Conservation (phyloP, 2,329 filamentous ascomycete species). For the Tolypocladium nubicola region DNA sequence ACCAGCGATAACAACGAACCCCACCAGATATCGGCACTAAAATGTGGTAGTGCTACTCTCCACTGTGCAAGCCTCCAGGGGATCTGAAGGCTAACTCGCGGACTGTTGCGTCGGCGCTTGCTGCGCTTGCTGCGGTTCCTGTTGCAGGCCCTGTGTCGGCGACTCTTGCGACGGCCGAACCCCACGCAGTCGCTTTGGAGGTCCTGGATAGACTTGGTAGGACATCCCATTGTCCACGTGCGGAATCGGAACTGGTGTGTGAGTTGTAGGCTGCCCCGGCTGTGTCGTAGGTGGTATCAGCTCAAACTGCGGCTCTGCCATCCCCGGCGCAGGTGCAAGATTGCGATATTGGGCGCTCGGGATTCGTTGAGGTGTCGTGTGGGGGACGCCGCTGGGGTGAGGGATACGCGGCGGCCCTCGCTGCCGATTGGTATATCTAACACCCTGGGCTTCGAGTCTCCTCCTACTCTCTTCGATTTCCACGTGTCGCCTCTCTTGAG, state of each 20-base stretch:
- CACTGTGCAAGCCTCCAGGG: not conserved
- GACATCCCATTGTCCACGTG: constrained; percentile 4
- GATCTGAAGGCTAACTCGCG: not conserved
- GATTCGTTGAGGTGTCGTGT: constrained; percentile 7
- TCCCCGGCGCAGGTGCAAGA: constrained; percentile 11
- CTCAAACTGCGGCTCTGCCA: constrained; percentile 18
- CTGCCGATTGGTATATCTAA: constrained; percentile 11
- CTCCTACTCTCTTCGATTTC: constrained; percentile 24
- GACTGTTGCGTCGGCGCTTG: not conserved
- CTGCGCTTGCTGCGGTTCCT: not conserved
- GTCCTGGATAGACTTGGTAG: constrained; percentile 17
- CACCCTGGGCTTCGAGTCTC: constrained; percentile 13
- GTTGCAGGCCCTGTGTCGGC: not conserved
- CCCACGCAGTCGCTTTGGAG: constrained; percentile 18
- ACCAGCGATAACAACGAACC: not conserved
- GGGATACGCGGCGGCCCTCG: not conserved
- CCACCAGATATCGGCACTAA: not conserved
- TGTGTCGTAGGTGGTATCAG: constrained; percentile 13
- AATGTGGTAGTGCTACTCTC: not conserved
- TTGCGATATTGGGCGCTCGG: not conserved
- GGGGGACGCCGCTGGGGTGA: constrained; percentile 7
- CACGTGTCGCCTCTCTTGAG: constrained; percentile 25
- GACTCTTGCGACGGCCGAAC: constrained; percentile 7
- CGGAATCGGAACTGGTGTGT: constrained; percentile 16
- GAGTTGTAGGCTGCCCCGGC: constrained; percentile 12